phyloP scores from a whole-genome alignment of 352 stramenopile genomes.

The Globisporangium megalacanthum region DNA sequence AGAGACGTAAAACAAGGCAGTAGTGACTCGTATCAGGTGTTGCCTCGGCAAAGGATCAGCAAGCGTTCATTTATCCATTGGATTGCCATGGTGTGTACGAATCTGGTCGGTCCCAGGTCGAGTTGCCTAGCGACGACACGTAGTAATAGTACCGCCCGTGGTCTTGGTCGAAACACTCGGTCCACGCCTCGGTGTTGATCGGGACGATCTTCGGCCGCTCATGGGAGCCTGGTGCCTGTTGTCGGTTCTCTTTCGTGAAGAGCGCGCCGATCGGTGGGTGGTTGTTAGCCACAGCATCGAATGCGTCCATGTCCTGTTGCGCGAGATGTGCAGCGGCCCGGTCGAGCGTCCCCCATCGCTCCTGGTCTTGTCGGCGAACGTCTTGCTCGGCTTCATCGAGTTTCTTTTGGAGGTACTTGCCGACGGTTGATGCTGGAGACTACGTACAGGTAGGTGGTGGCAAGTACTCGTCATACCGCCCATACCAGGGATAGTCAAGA shows the following conservation, averaged over 20 bases:
- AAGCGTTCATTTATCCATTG: no score
- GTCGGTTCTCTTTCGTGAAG: conserved; percentile 5
- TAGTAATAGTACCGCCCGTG: conserved; percentile 27
- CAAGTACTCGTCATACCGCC: background rate
- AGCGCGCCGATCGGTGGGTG: conserved; percentile 3
- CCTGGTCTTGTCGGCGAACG: conserved; percentile 23
- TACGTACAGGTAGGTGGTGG: conserved; percentile 3
- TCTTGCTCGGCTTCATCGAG: conserved; percentile 27
- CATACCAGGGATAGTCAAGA: no score
- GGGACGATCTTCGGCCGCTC: conserved; percentile 18
- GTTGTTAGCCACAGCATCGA: conserved; percentile 2
- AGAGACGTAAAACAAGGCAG: no score
- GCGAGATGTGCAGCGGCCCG: conserved; percentile 13
- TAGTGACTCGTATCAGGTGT: no score
- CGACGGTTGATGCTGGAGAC: conserved; percentile 5
- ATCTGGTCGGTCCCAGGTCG: conserved; percentile 20
- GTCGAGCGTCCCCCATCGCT: conserved; percentile 32
- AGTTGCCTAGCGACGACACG: conserved; percentile 22
- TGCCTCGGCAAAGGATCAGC: no score
- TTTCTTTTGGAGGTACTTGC: conserved; percentile 41
- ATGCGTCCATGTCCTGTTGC: background rate
- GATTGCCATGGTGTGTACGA: no score
- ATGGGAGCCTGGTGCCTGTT: background rate
- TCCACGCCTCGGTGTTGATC: conserved; percentile 21
- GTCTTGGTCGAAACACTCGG: conserved; percentile 23